These are phyloP conservation scores for Pyricularia sp. DNA, from an alignment of 2,329 filamentous ascomycete genomes.

Conservation along the genomic window DNA sequence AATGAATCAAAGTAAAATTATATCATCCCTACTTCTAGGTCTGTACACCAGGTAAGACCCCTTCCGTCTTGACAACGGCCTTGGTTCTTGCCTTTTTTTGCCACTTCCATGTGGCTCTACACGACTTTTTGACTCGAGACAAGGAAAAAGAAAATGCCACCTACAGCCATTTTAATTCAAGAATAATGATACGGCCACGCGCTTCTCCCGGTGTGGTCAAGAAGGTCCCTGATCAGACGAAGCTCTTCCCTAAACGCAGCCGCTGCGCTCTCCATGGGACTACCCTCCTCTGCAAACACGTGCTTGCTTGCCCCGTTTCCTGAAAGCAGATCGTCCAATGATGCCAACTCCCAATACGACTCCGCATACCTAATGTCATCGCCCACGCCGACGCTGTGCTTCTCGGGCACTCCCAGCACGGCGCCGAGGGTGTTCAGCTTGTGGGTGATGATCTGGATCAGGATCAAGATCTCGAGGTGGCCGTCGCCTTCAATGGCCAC, in stretches of 20 bases:
- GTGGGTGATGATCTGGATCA: not conserved
- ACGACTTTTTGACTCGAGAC: too few species aligned
- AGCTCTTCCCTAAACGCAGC: not conserved
- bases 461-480: not conserved
- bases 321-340: not conserved
- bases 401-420: not conserved
- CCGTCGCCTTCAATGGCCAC: not conserved
- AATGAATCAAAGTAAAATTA: too few species aligned
- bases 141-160: too few species aligned
- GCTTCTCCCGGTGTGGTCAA: not conserved
- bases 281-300: not conserved
- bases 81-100: too few species aligned
- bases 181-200: not conserved
- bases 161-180: too few species aligned
- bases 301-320: not conserved
- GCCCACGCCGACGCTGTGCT: not conserved
- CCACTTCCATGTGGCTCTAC: too few species aligned
- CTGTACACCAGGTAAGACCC: too few species aligned
- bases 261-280: not conserved
- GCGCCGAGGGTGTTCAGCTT: not conserved
- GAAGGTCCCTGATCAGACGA: not conserved
- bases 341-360: not conserved
- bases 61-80: too few species aligned
- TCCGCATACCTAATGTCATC: not conserved
- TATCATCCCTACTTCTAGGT: too few species aligned